These are phyloP conservation scores for Tulasnella sp. DNA, from an alignment of 768 basidiomycete genomes.

Conservation along the genomic window DNA sequence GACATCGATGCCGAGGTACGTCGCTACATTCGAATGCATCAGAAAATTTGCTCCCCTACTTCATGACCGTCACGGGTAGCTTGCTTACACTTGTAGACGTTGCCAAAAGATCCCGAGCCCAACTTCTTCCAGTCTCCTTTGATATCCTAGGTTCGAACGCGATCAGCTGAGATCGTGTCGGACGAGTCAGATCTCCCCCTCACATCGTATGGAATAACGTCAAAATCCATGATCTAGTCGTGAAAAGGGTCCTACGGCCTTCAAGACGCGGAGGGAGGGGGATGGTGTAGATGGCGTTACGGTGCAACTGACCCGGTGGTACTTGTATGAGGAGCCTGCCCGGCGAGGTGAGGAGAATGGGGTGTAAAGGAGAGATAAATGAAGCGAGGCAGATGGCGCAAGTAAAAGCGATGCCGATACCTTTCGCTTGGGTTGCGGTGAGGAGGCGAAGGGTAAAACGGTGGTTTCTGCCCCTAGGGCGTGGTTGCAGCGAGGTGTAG, in stretches of 20 bases:
- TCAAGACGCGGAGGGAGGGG: slow-evolving; percentile 1
- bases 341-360: background rate
- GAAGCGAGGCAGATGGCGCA: background rate
- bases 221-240: slow-evolving; percentile 39
- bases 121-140: slow-evolving; percentile 82
- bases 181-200: slow-evolving; percentile 23
- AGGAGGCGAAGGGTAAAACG: background rate
- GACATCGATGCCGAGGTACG: slow-evolving; percentile 90
- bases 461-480: background rate
- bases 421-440: background rate
- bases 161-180: slow-evolving; percentile 14
- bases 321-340: slow-evolving; percentile 1
- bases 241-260: background rate
- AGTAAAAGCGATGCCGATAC: background rate
- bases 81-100: slow-evolving; percentile 73
- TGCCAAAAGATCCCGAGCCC: slow-evolving; percentile 88
- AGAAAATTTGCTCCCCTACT: slow-evolving; percentile 1
- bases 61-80: background rate
- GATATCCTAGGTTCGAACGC: slow-evolving; percentile 51
- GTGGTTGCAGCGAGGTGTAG: slow-evolving; percentile 3
- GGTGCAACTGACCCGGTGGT: background rate
- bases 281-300: background rate
- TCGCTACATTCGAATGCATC: slow-evolving; percentile 40
- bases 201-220: slow-evolving; percentile 81
- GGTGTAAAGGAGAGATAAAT: background rate